Evolutionary conservation across 805 yeast genomes (phyloP), one percentile per base, ranked within the genome.

Genomic region (Suhomyces tanzawaensis): DNA sequence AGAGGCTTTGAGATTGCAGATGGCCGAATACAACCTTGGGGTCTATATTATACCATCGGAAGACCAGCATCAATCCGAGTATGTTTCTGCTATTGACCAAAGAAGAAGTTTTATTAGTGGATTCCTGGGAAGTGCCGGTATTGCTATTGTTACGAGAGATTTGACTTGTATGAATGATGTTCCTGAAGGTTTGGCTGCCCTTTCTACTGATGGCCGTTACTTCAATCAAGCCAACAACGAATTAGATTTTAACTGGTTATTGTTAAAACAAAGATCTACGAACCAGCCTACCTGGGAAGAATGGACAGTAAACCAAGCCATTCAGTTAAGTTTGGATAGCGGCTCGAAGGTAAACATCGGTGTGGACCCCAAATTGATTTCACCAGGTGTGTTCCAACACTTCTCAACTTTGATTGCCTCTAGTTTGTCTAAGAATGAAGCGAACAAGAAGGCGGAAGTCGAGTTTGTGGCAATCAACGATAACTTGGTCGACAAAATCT

Each of bases 401-500:
- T 44, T 76, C 17, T 51, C 60, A 36, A 40, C 44, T 5, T 31
- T 62, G 7, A 58, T 75, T 34, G 51, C 54, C 16, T 48, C 56
- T 3, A 60, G 60, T 29, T 31, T 56, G 9, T 29, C 42, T 15
- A 48, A 43, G 13, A 45, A 43, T 3, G 43, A 43, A 11, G 34
- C 44, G 19, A 40, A 51, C 18, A 45, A 55, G 6, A 54, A 55
- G 25, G 69, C 64, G 2, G 61, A 64, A 34, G 66, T 74, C 14
- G 69, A 63, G 40, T 48, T 77, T 11, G 63, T 68, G 7, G 63
- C 79, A 0, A 60, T 74, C n/a, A 53, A 57, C 38, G 73, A 67
- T 12, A 91, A 91, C 57, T 69, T 93, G 48, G 66, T 93, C 21
- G 96, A 87, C 50, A 50, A 53, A 18, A 81, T 89, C 14, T 89